phyloP scores from a whole-genome alignment of 2,329 filamentous ascomycete genomes.

The Fusarium sp. region DNA sequence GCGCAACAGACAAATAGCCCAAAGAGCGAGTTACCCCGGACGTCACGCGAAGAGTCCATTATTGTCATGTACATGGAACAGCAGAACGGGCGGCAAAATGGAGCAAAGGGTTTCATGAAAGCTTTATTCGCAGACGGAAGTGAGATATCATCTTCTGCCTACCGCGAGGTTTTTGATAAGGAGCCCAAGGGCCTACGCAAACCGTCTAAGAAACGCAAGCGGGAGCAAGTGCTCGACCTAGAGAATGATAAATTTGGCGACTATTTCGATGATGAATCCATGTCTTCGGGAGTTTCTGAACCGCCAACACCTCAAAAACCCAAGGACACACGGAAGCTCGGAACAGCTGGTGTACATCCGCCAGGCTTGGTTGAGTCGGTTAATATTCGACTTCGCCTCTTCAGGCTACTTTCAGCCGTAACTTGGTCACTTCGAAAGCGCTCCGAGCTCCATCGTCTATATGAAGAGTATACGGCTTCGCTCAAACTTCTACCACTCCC shows the following conservation, averaged over 20 bases:
- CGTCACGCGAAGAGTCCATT: constrained; percentile 64
- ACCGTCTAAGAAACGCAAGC: constrained; percentile 61
- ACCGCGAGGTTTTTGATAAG: constrained; percentile 73
- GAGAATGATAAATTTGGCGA: constrained; percentile 70
- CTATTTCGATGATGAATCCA: constrained; percentile 68
- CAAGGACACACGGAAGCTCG: constrained; percentile 39
- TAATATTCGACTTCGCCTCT: constrained; percentile 69
- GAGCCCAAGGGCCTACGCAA: constrained; percentile 62
- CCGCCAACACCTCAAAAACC: constrained; percentile 58
- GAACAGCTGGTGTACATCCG: constrained; percentile 37
- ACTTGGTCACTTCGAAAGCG: constrained; percentile 58
- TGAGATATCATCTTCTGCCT: constrained; percentile 63
- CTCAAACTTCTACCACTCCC: constrained; percentile 68
- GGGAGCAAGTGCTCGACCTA: constrained; percentile 62
- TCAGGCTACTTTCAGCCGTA: constrained; percentile 64
- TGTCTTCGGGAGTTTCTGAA: constrained; percentile 60
- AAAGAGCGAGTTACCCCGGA: constrained; percentile 39
- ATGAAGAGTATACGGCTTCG: constrained; percentile 66
- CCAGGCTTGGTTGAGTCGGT: constrained; percentile 64
- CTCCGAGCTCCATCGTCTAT: constrained; percentile 63
- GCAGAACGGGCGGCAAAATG: constrained; percentile 57
- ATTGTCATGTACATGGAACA: constrained; percentile 69
- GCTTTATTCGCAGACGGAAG: constrained; percentile 75
- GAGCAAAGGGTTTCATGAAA: constrained; percentile 67
- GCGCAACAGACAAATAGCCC: constrained; percentile 38